Evolutionary conservation across 2,329 filamentous ascomycete genomes (phyloP), one percentile per base, ranked within the genome.

Genomic region (Colletotrichum limetticola): DNA sequence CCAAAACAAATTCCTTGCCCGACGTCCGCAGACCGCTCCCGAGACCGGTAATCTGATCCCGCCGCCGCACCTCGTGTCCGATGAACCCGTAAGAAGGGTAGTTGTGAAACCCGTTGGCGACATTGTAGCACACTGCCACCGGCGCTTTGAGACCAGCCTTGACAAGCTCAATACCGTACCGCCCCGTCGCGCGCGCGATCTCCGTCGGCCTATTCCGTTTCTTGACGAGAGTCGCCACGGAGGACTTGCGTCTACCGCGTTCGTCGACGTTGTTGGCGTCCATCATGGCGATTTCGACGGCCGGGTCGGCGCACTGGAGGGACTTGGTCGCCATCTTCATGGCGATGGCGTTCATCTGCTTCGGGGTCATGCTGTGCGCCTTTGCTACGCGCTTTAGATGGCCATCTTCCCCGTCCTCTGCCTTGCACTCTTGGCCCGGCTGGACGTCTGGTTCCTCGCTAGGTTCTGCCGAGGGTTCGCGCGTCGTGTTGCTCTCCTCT

Each of bases 21-120:
- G 92, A 92, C 52, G 90, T 91, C 63, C 85, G 87, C 6, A 94
- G 85, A 1, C 80, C 80, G 26, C 77, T 92, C 57, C 89, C 87
- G 53, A 94, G 81, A 26, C 91, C 92, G 0, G 91, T 92, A n/a
- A 95, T 90, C 70, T 90, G 90, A 30, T 91, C 90, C 3, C 88
- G 84, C 57, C 89, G 89, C 7, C 91, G 85, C 0, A 94, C 92
- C 24, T 88, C 91, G 4, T 90, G 86, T 75, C 92, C 91, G 12
- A 90, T 89, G 75, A 93, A 77, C 6, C 78, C 93, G 3, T 94
- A 84, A 61, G 90, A 91, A 0, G 93, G 92, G 1, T 89, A 91
- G 76, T 95, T 94, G 78, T 93, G 93, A 75, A 94, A 94, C 0
- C 93, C 93, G 78, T 91, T 91, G 1, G 92, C 90, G 46, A 94